These are phyloP conservation scores for Diaporthe sp. DNA, from an alignment of 2,329 filamentous ascomycete genomes.

Conservation along the genomic window DNA sequence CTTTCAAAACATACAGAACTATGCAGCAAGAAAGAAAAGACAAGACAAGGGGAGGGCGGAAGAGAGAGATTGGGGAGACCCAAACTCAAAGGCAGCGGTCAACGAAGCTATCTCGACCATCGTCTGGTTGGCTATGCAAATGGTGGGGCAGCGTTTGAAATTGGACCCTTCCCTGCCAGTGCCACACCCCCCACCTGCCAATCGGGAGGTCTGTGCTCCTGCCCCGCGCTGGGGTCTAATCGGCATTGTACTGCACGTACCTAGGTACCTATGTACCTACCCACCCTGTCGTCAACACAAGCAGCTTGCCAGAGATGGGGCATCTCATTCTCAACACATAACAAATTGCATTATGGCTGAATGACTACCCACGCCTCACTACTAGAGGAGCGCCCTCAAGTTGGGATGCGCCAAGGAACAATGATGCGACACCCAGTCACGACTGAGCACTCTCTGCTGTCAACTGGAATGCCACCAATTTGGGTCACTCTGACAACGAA, in stretches of 20 bases:
- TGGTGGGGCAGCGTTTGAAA: conserved; percentile 25
- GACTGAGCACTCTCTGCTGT: background rate
- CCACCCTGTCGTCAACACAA: too few relatives aligned
- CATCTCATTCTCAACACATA: background rate
- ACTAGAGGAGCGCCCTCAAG: too few relatives aligned
- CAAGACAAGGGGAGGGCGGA: background rate
- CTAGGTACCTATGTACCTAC: too few relatives aligned
- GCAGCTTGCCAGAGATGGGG: background rate
- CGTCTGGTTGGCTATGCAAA: background rate
- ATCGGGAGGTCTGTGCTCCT: background rate
- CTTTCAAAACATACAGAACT: background rate
- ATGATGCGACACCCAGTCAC: background rate
- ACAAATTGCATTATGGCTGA: background rate
- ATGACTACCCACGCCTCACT: background rate
- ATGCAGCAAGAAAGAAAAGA: background rate
- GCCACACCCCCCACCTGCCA: background rate
- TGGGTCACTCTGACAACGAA: background rate
- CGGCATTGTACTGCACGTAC: background rate
- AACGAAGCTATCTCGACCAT: background rate
- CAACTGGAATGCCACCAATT: background rate
- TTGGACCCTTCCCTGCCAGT: conserved; percentile 25
- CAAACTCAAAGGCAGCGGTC: conserved; percentile 2
- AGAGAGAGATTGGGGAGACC: too few relatives aligned
- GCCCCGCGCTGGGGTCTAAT: background rate
- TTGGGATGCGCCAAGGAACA: too few relatives aligned